phyloP scores from a whole-genome alignment of 495 filamentous ascomycete genomes.

The Trypethelium eluteriae region DNA sequence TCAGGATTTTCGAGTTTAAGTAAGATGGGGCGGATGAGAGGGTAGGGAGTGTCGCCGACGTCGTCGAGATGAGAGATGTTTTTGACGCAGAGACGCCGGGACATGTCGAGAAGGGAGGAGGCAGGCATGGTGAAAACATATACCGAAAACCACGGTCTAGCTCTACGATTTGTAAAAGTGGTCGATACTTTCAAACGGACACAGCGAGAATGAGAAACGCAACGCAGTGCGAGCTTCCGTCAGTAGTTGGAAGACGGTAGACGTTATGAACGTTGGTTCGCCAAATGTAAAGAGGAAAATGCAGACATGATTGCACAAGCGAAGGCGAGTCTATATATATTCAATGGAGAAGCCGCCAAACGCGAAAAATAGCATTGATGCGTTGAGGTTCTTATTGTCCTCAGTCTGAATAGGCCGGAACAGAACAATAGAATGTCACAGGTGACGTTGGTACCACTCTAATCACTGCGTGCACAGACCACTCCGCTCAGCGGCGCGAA shows the following conservation, averaged over 20 bases:
- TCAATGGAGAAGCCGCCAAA: background rate
- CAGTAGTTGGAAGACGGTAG: background rate
- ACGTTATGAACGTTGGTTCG: background rate
- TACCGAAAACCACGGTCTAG: too few relatives aligned
- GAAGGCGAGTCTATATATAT: background rate
- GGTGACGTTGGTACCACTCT: background rate
- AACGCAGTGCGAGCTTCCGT: background rate
- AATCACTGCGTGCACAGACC: background rate
- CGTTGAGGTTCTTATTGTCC: too few relatives aligned
- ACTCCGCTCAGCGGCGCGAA: background rate
- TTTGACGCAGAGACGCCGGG: conserved; percentile 21
- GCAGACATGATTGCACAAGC: background rate
- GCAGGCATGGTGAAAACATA: conserved; percentile 20
- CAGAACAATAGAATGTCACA: background rate
- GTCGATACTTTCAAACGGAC: background rate
- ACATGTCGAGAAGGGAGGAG: conserved; percentile 25
- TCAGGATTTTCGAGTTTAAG: conserved; percentile 55
- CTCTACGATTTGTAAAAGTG: too few relatives aligned
- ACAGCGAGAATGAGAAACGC: background rate
- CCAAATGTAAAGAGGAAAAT: background rate
- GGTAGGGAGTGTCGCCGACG: conserved; percentile 58
- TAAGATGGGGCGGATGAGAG: conserved; percentile 52
- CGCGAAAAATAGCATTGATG: background rate
- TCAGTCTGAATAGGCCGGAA: background rate
- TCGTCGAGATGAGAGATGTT: conserved; percentile 42